Base-by-base conservation (phyloP, 2,329 filamentous ascomycete genomes). In the Penicillium sp. region DNA sequence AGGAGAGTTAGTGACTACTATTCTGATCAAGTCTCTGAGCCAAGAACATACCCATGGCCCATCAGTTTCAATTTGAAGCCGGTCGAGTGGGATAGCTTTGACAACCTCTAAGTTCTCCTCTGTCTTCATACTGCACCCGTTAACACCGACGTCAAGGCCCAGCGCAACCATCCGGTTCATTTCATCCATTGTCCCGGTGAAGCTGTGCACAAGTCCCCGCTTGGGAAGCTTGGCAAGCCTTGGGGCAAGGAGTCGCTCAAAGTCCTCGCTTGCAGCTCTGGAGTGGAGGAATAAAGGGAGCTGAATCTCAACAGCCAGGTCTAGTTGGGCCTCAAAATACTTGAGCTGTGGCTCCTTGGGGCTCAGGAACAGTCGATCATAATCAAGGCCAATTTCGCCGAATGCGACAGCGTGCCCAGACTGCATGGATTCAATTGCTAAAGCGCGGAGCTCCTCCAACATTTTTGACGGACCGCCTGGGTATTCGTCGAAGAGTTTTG, bases 121-220 rank as follows among this genome's bases (percentile, higher is more conserved):
- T 6, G 91, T 97, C 81, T 97, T 99, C 79, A 99, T 84, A 67
- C 90, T 95, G 74, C 94, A 99, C 5, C 94, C 94, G 69, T 99
- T 99, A 58, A 97, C 85, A n/a, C 94, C 93, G 58, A 99, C 87
- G 74, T 96, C 88, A 51, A 97, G 83, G 0, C 92, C 93, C 43
- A 95, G 73, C 2, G 85, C 85, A 65, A 95, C 86, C 53, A 97
- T 77, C 61, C 90, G 84, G 53, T 82, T 77, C 88, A 96, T 93
- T 75, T 96, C 94, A 53, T 88, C 89, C 14, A 85, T 74, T 0
- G 90, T 91, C 3, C 94, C 94, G 0, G 94, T 99, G 68, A 99
- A 99, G 69, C 88, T 93, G 76, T 99, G 94, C 51, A 99, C 94
- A 16, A 97, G 85, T 14, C 90, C 94, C 17, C 87, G 84, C 65